These are phyloP conservation scores for Dioszegia crocea DNA, from an alignment of 768 basidiomycete species.

Conservation along the genomic window DNA sequence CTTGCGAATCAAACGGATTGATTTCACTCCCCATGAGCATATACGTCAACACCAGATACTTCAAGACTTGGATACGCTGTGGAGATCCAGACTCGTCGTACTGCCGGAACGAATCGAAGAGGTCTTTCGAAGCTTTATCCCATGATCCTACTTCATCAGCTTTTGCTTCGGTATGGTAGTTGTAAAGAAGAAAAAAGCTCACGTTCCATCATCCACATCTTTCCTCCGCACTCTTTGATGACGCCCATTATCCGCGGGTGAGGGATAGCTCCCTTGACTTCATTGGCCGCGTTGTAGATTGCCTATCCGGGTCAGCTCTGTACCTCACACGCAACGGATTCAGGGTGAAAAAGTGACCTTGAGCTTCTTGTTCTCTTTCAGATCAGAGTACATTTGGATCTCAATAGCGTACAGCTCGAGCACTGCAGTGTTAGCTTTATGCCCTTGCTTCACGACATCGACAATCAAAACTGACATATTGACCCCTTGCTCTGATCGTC, in stretches of 20 bases:
- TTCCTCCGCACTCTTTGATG: conserved; percentile 97
- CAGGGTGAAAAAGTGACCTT: conserved; percentile 57
- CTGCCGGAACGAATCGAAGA: conserved; percentile 97
- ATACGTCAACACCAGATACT: conserved; percentile 94
- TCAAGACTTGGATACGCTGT: conserved; percentile 94
- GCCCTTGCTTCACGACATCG: background rate
- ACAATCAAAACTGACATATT: conserved; percentile 54
- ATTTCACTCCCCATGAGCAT: conserved; percentile 98
- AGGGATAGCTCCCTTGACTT: conserved; percentile 90
- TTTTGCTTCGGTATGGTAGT: too few relatives aligned
- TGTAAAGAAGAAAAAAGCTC: too few relatives aligned
- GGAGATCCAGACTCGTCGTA: conserved; percentile 97
- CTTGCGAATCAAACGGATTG: conserved; percentile 98
- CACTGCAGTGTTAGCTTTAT: conserved; percentile 48
- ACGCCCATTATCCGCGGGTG: conserved; percentile 98
- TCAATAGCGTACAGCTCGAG: conserved; percentile 97
- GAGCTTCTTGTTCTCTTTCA: conserved; percentile 89
- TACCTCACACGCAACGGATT: background rate
- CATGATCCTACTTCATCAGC: conserved; percentile 66
- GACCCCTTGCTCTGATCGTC: conserved; percentile 81
- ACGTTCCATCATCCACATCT: conserved; percentile 99
- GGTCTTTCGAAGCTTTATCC: conserved; percentile 94
- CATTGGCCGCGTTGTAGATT: conserved; percentile 92
- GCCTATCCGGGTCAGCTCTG: conserved; percentile 57
- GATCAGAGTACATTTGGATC: conserved; percentile 99